Evolutionary conservation across 2,329 filamentous ascomycete species (phyloP).

Genomic region (Fusarium floridanum): DNA sequence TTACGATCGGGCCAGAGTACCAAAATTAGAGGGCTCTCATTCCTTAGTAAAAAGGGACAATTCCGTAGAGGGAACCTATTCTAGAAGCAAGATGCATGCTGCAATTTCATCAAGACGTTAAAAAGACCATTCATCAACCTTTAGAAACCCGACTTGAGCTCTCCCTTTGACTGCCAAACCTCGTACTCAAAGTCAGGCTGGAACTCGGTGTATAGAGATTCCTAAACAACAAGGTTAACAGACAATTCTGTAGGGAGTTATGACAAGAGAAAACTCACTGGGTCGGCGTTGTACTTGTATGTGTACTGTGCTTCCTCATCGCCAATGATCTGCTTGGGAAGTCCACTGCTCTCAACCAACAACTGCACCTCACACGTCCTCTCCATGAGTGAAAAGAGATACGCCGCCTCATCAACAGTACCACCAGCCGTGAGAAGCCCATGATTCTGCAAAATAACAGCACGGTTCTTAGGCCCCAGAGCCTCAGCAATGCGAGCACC

Average conservation of each 20-base stretch:
- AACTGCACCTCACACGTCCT: conserved; percentile 52
- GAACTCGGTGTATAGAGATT: conserved; percentile 51
- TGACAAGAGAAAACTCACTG: conserved; percentile 30
- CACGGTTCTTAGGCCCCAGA: conserved; percentile 64
- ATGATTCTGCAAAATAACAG: conserved; percentile 73
- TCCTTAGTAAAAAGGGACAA: not conserved
- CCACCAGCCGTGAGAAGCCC: conserved; percentile 72
- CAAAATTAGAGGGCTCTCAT: not conserved
- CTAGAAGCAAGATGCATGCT: not conserved
- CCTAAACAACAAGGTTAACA: conserved; percentile 30
- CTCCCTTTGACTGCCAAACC: conserved; percentile 48
- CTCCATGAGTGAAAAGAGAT: conserved; percentile 62
- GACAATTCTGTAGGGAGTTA: rapidly evolving
- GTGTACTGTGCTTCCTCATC: conserved; percentile 58
- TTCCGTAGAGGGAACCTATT: not conserved
- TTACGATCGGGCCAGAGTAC: not conserved
- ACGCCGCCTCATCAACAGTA: conserved; percentile 77
- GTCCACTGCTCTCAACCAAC: conserved; percentile 46
- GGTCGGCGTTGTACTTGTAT: conserved; percentile 49
- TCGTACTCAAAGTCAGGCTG: conserved; percentile 53
- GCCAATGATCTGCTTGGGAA: conserved; percentile 47
- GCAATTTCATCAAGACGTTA: not conserved
- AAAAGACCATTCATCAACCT: not conserved
- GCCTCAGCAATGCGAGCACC: conserved; percentile 69
- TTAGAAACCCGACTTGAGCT: conserved; percentile 32